These are phyloP conservation scores for Suhomyces prunicola DNA, from an alignment of 805 yeast species.

Conservation along the genomic window DNA sequence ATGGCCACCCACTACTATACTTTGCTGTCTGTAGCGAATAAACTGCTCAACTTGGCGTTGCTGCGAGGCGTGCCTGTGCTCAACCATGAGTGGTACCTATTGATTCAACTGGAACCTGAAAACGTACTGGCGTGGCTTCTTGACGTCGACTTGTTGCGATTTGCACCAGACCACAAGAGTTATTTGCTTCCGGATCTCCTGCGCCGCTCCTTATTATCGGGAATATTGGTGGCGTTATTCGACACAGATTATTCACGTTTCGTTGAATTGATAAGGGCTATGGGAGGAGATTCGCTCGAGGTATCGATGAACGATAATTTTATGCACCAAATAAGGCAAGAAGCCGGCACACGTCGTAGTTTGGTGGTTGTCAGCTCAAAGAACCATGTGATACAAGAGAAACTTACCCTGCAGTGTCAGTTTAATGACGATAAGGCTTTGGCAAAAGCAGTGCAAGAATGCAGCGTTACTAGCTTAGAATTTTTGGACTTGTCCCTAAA, in stretches of 20 bases:
- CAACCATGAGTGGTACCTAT: constrained; percentile 21
- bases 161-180: constrained; percentile 11
- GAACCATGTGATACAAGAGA: constrained; percentile 1
- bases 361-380: not conserved
- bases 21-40: constrained; percentile 9
- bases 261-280: constrained; percentile 13
- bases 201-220: constrained; percentile 15
- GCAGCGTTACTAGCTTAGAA: constrained; percentile 2
- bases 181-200: constrained; percentile 12
- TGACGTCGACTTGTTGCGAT: constrained; percentile 10
- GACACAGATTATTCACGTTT: constrained; percentile 3
- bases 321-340: not conserved
- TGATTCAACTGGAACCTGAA: constrained; percentile 9
- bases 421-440: constrained; percentile 5
- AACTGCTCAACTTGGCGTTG: constrained; percentile 20
- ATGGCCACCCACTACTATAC: constrained; percentile 24
- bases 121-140: constrained; percentile 22
- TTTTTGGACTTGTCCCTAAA: not conserved
- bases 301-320: not conserved
- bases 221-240: constrained; percentile 3
- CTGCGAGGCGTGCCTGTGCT: constrained; percentile 30
- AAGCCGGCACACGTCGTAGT: not conserved
- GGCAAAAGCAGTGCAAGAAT: constrained; percentile 5
- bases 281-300: constrained; percentile 10
- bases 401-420: not conserved